These are phyloP conservation scores for Crucihimalaya himalaica DNA, from an alignment of 345 rosid species.

Conservation along the genomic window DNA sequence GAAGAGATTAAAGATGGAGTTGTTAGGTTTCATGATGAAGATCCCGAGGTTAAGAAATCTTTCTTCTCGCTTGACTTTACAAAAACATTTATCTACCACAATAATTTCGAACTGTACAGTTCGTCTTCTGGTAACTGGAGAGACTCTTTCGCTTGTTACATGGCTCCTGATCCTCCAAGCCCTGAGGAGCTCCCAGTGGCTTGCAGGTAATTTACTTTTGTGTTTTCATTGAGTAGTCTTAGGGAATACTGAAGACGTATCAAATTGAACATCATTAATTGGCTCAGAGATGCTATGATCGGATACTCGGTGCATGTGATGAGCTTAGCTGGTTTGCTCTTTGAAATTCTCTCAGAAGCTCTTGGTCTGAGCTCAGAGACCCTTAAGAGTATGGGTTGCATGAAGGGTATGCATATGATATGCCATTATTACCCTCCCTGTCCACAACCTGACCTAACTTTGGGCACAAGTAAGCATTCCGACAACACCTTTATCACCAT, in stretches of 20 bases:
- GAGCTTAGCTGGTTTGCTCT: slow-evolving; percentile 39
- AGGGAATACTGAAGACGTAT: not conserved
- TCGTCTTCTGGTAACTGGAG: slow-evolving; percentile 51
- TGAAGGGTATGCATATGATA: slow-evolving; percentile 31
- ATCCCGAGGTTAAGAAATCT: slow-evolving; percentile 40
- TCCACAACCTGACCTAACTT: slow-evolving; percentile 50
- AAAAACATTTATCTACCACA: slow-evolving; percentile 39
- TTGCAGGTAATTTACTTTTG: slow-evolving; percentile 43
- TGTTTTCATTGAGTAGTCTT: not conserved
- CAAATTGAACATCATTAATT: not conserved
- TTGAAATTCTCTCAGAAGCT: slow-evolving; percentile 49
- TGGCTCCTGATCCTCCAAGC: slow-evolving; percentile 47
- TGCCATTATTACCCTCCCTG: slow-evolving; percentile 52
- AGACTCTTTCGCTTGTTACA: slow-evolving; percentile 42
- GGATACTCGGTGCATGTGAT: slow-evolving; percentile 43
- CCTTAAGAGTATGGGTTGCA: slow-evolving; percentile 39
- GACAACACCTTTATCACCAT: slow-evolving; percentile 44
- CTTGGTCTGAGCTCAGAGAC: slow-evolving; percentile 41
- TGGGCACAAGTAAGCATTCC: slow-evolving; percentile 42
- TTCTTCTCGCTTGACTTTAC: slow-evolving; percentile 39
- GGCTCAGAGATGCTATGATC: slow-evolving; percentile 41
- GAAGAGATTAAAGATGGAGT: slow-evolving; percentile 41
- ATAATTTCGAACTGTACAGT: slow-evolving; percentile 45
- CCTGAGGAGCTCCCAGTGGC: slow-evolving; percentile 50
- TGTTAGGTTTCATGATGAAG: slow-evolving; percentile 47